These are phyloP conservation scores for Trichoderma gamsii DNA, from an alignment of 495 filamentous ascomycete species.

Conservation along the genomic window DNA sequence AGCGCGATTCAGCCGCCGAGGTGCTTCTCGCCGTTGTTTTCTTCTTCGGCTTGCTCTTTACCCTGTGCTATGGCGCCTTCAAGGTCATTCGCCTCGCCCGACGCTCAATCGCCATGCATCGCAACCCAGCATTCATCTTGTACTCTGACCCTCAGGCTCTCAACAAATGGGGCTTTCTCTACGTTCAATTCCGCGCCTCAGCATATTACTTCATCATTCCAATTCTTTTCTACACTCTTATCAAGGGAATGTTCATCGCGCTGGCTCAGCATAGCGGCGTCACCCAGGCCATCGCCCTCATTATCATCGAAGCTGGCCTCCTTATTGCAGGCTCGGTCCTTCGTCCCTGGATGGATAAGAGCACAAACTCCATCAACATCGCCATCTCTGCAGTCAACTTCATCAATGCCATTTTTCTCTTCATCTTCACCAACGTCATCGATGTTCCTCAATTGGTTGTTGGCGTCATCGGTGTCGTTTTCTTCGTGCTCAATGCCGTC, in stretches of 20 bases:
- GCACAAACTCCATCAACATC: slow-evolving; percentile 96
- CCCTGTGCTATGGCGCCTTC: slow-evolving; percentile 79
- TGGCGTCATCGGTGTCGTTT: slow-evolving; percentile 88
- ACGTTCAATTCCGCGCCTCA: slow-evolving; percentile 93
- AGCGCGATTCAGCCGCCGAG: slow-evolving; percentile 78
- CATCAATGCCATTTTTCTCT: slow-evolving; percentile 77
- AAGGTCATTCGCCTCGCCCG: slow-evolving; percentile 88
- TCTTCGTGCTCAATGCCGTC: slow-evolving; percentile 86
- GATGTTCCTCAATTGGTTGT: slow-evolving; percentile 79
- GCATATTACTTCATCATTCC: slow-evolving; percentile 96
- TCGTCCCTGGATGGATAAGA: slow-evolving; percentile 98
- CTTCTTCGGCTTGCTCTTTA: slow-evolving; percentile 70
- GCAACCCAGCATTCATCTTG: slow-evolving; percentile 94
- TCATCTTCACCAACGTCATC: slow-evolving; percentile 79
- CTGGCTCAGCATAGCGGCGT: slow-evolving; percentile 68
- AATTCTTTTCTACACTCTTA: slow-evolving; percentile 65
- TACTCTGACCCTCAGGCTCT: slow-evolving; percentile 88
- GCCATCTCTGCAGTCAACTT: slow-evolving; percentile 87
- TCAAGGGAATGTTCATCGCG: slow-evolving; percentile 90
- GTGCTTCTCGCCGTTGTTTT: slow-evolving; percentile 86
- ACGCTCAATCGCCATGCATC: slow-evolving; percentile 84
- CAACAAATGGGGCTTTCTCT: slow-evolving; percentile 98
- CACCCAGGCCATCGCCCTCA: slow-evolving; percentile 75
- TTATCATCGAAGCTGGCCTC: slow-evolving; percentile 77
- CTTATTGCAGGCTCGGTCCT: slow-evolving; percentile 74